A percentile compares a stretch with the other conserved stretches of the same genome.
These are phyloP conservation scores for Suhomyces sp. DNA, from an alignment of 805 yeast genomes.

Conservation along the genomic window DNA sequence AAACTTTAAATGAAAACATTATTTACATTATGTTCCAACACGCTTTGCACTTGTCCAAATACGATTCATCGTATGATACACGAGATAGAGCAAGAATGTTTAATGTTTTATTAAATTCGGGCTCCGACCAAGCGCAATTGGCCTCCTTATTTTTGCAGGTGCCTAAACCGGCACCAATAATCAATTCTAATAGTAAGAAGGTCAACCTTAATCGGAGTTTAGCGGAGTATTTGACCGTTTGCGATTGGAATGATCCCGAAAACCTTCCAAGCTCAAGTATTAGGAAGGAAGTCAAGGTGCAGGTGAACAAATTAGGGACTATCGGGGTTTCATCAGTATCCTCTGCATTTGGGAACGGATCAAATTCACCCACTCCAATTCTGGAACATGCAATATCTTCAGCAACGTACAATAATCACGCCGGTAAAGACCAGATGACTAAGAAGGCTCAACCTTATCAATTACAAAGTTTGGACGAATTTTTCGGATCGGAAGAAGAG, in stretches of 20 bases:
- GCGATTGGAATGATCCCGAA: constrained; percentile 46
- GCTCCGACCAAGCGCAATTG: constrained; percentile 47
- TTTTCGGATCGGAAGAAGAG: constrained; percentile 49
- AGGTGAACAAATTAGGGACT: constrained; percentile 11
- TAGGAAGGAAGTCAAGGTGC: constrained; percentile 25
- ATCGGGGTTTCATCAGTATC: constrained; percentile 10
- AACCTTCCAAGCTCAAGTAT: constrained; percentile 30
- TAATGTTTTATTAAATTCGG: constrained; percentile 54
- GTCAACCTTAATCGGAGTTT: constrained; percentile 3
- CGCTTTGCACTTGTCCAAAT: constrained; percentile 62
- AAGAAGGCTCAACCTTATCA: constrained; percentile 41
- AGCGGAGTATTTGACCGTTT: constrained; percentile 26
- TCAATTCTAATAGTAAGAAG: constrained; percentile 7
- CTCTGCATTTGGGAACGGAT: constrained; percentile 7
- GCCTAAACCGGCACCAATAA: constrained; percentile 64
- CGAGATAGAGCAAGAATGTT: constrained; percentile 84
- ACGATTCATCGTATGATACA: constrained; percentile 72
- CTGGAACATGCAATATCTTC: constrained; percentile 27
- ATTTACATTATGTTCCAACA: constrained; percentile 56
- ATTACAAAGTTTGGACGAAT: constrained; percentile 83
- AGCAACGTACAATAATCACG: constrained; percentile 8
- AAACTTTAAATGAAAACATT: constrained; percentile 12
- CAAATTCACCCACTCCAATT: constrained; percentile 20
- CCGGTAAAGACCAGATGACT: constrained; percentile 1
- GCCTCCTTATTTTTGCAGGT: constrained; percentile 74